Percentiles rank a stretch among this genome's conserved stretches.
These are phyloP conservation scores for Scheffersomyces illinoinensis DNA, from an alignment of 1,139 yeast species.

Conservation along the genomic window DNA sequence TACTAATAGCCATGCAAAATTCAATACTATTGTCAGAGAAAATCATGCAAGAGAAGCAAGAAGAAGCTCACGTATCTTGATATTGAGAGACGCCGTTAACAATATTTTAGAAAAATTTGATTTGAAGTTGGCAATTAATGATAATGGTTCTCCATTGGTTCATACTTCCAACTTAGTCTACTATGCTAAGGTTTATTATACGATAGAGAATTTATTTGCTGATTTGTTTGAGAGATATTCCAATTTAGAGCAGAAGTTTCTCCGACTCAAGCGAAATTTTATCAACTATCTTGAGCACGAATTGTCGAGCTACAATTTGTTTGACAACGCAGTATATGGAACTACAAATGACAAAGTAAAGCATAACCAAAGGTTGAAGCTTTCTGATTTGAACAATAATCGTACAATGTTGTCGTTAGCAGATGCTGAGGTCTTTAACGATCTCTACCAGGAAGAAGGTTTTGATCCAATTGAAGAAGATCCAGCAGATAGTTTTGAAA, in stretches of 20 bases:
- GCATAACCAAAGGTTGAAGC: conserved; percentile 13
- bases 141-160: conserved; percentile 7
- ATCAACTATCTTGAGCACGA: conserved; percentile 22
- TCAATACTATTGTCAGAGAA: conserved; percentile 20
- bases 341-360: conserved; percentile 17
- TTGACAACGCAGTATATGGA: conserved; percentile 8
- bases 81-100: conserved; percentile 30
- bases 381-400: conserved; percentile 3
- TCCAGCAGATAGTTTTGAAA: conserved; percentile 7
- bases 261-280: conserved; percentile 25
- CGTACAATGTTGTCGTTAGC: neutral
- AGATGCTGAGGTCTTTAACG: conserved; percentile 4
- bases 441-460: conserved; percentile 20
- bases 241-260: conserved; percentile 19
- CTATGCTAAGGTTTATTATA: conserved; percentile 37
- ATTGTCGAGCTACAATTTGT: conserved; percentile 24
- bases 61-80: conserved; percentile 15
- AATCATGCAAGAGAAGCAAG: conserved; percentile 13
- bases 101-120: conserved; percentile 29
- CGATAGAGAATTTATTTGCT: conserved; percentile 27
- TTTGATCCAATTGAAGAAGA: conserved; percentile 15
- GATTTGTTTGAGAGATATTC: conserved; percentile 19
- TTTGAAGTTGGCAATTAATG: conserved; percentile 16
- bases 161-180: conserved; percentile 34
- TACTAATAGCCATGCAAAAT: conserved; percentile 19